phyloP scores from a whole-genome alignment of 1,284 basidiomycete genomes.

The Termitomyces sp. region DNA sequence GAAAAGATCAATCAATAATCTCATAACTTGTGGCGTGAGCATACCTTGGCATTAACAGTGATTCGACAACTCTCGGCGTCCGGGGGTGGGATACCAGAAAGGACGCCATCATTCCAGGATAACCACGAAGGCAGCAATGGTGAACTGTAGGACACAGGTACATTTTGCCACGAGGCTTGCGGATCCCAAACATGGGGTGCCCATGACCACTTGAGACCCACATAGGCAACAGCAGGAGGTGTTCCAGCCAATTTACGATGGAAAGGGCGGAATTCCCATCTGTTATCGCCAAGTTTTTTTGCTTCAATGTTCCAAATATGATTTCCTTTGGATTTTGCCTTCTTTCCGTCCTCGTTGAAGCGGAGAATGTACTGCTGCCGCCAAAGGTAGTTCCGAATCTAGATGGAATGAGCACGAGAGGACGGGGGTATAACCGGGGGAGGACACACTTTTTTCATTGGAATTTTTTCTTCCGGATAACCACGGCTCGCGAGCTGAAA shows the following conservation, averaged over 20 bases:
- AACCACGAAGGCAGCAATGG: conserved; percentile 84
- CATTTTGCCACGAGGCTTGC: conserved; percentile 76
- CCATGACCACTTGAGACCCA: conserved; percentile 87
- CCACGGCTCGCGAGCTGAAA: conserved; percentile 69
- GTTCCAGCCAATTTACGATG: conserved; percentile 79
- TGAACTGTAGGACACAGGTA: conserved; percentile 78
- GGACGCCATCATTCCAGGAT: conserved; percentile 77
- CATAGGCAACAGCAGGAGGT: conserved; percentile 78
- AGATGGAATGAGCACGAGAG: conserved; percentile 18
- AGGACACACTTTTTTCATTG: conserved; percentile 75
- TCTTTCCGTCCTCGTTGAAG: conserved; percentile 99
- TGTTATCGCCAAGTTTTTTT: conserved; percentile 70
- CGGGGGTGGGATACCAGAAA: conserved; percentile 67
- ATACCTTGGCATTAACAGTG: conserved; percentile 66
- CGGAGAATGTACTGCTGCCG: conserved; percentile 88
- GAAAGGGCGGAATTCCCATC: conserved; percentile 93
- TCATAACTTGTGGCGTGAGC: conserved; percentile 6
- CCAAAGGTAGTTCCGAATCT: conserved; percentile 98
- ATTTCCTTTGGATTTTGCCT: conserved; percentile 99
- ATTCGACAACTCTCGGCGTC: conserved; percentile 72
- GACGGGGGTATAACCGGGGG: background rate
- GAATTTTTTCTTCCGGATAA: conserved; percentile 81
- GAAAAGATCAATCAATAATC: conserved; percentile 15
- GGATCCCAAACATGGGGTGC: conserved; percentile 96
- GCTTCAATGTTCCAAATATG: conserved; percentile 99